Conservation (phyloP, 208 protist genomes). For the Wallacemonas sp. region DNA sequence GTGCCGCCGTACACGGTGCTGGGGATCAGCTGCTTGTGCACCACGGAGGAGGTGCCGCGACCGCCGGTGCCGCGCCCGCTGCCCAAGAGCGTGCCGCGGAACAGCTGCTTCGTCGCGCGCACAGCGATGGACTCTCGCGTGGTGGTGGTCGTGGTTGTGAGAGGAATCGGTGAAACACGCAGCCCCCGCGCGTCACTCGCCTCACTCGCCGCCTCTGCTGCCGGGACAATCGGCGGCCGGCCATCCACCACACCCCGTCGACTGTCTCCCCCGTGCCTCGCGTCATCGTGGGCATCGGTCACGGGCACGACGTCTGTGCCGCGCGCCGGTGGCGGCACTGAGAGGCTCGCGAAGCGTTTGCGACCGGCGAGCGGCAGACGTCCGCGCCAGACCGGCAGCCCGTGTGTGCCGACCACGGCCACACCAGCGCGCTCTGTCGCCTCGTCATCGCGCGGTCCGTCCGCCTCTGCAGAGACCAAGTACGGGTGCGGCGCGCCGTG, state of each 20-base stretch:
- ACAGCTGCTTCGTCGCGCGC: conserved; percentile 79
- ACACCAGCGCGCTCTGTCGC: too few species aligned
- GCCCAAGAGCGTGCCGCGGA: conserved; percentile 32
- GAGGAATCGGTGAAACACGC: neutral
- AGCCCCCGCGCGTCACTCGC: neutral
- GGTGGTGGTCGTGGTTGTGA: neutral
- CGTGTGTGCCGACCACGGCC: neutral
- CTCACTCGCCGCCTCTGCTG: neutral
- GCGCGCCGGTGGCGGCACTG: conserved; percentile 10
- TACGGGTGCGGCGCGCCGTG: conserved; percentile 9
- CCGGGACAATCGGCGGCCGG: too few species aligned
- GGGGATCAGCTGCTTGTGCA: conserved; percentile 50
- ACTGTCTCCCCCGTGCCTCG: neutral
- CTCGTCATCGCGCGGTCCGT: too few species aligned
- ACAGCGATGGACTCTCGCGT: conserved; percentile 48
- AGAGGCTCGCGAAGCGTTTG: conserved; percentile 14
- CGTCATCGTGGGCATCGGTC: neutral
- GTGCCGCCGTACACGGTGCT: conserved; percentile 55
- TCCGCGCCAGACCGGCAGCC: neutral
- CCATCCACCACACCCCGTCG: too few species aligned
- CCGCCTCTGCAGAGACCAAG: neutral
- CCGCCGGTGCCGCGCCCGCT: conserved; percentile 20
- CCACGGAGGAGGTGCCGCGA: conserved; percentile 41
- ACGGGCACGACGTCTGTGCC: neutral
- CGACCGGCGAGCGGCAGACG: neutral